Evolutionary conservation across 805 yeast species (phyloP), one percentile per base, ranked within the genome.

Genomic region (Schwanniomyces polymorphus): DNA sequence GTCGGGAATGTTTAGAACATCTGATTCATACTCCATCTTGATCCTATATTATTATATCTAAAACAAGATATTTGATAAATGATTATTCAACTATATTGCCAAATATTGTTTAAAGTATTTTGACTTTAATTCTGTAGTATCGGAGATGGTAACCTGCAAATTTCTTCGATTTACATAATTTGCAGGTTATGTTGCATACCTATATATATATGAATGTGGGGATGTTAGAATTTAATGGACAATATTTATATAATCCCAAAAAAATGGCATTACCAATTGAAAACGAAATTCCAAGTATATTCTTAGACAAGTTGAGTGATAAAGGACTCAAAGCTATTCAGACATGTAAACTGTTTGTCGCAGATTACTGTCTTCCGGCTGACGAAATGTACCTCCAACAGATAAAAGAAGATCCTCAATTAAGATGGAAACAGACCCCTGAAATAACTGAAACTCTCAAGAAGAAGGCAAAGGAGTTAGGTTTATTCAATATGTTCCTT

Each of bases 1-100:
- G 64, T 91, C 91, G 26, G 98, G 98, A 25, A 89, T 80, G 57
- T 80, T 77, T 35, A 80, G 75, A 28, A 79, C 69, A 50, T 77
- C 84, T 38, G 81, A 72, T 23, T 70, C 74, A 25, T 65, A 73
- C 49, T 70, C 76, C 63, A 68, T 67, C 7, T 33, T 50, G 41
- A n/a, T 26, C 18, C 11, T 6, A 7, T 14, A 5, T 21, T 21
- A 18, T 37, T 23, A 18, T n/a, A 37, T 18, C 16, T 21, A 37
- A 31, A 31, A 21, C 5, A 21, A 21, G 5, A 21, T 21, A 21
- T 16, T 31, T 18, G 7, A 7, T 31, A n/a, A 14, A 7, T 14
- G 35, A 14, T 31, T 14, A 7, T 31, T 16, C 7, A 31, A 6
- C 4, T 14, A 14, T 31, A 31, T 7, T 31, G 7, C n/a, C 35